Evolutionary conservation across 495 filamentous ascomycete species (phyloP), one percentile per base, ranked within the genome.

Genomic region (Aspergillus mulundensis): DNA sequence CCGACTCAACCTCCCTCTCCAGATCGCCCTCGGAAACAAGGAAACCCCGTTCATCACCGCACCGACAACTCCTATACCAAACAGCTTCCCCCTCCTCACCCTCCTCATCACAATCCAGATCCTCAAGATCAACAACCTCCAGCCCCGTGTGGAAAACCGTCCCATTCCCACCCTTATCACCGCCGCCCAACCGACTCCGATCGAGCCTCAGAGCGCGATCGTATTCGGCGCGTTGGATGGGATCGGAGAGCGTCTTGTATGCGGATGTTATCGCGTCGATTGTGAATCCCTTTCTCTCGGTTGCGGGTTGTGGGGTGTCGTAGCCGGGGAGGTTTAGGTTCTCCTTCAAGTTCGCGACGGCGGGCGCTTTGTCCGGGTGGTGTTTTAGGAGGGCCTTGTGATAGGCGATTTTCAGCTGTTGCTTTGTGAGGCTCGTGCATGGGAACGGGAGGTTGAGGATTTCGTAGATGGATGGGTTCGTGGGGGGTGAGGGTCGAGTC

Each of bases 61-160:
- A 96, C 42, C 91, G 82, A 70, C 91, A 96, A 7, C 74, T 58
- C 28, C 83, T 80, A 62, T 81, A 87, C 87, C 88, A 95, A 20
- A 66, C 50, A 25, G 36, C 46, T 11, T 43, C 36, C 16, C 32
- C 40, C 56, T 38, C 47, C 5, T 49, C 60, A 16, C 39, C 60
- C 3, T 50, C 57, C 21, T 83, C 80, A 52, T 87, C 81, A 56
- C 72, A 84, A 1, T 59, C 69, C 25, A 95, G 68, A 60, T 91
- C 90, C 65, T 94, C 91, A 20, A 96, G 71, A 73, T 96, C 91
- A n/a, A 94, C 78, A 1, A 80, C 81, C 67, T 95, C 89, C 28
- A 91, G 68, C 2, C 88, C 90, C 0, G 86, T 87, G 54, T 83
- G 84, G 64, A 84, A 84, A 1, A 69, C 32, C 32, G 32, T 66